Base-by-base conservation (phyloP, 1,284 basidiomycete genomes). In the Ceratobasidium sp. region DNA sequence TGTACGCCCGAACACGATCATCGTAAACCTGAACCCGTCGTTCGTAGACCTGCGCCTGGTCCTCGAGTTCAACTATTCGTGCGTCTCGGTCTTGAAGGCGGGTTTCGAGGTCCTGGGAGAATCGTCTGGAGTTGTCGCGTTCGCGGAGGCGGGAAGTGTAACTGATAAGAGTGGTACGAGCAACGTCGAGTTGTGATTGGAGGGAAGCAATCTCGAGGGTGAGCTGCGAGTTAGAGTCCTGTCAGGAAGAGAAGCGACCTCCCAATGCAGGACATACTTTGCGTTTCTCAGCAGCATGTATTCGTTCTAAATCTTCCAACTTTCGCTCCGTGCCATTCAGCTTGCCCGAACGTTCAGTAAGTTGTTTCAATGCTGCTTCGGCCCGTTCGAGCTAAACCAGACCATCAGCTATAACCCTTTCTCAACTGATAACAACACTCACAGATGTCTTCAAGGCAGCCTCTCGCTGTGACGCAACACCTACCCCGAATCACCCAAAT, bases 221-320 rank as follows among this genome's bases (percentile, higher is more conserved):
- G 45, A 67, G 52, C 72, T 34, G 60, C 41, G 58, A 72, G 34
- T 70, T 59, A 45, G n/a, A 18, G 41, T 50, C 12, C 3, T 30
- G 3, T 8, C 39, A 10, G 21, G 34, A 16, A 52, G 71, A 23
- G 67, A 72, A 61, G 30, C n/a, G 52, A 55, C 18, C n/a, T 39
- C 23, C 60, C 0, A 23, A 12, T 48, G 21, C 1, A 36, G 30
- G n/a, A 82, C 88, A 76, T 77, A 91, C 91, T 50, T 82, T 73
- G 81, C 84, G 88, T 84, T 91, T 92, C 74, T 84, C 86, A 12
- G 92, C 89, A 34, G 83, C 79, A 76, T 91, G 89, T 28, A 89
- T 78, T 71, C 80, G 80, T 79, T 92, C 89, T 14, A 92, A 78
- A 18, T 91, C 87, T 45, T 91, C 88, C 0, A 92, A 83, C 76